phyloP scores from a whole-genome alignment of 805 yeast species.

The Teunomyces kruisii region DNA sequence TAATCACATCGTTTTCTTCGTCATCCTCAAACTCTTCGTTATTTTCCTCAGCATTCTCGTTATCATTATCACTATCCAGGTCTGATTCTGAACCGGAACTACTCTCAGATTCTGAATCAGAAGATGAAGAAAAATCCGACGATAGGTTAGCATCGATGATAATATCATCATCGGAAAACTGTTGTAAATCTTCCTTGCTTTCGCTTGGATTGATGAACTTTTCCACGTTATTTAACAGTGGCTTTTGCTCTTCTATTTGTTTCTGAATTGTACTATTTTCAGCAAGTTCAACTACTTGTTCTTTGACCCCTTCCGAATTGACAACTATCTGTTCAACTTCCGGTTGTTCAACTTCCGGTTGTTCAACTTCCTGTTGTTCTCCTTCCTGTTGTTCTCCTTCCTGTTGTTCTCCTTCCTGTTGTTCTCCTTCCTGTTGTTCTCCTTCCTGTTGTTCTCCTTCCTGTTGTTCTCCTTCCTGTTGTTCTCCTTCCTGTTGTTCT shows the following conservation, averaged over 20 bases:
- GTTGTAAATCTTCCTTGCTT: conserved; percentile 6
- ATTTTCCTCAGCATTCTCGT: conserved; percentile 6
- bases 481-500: no score
- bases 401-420: no score
- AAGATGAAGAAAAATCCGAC: conserved; percentile 17
- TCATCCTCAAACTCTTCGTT: conserved; percentile 29
- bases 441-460: no score
- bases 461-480: no score
- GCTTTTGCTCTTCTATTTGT: background rate
- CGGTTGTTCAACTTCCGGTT: no score
- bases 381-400: no score
- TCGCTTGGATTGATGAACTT: conserved; percentile 7
- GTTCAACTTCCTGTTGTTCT: no score
- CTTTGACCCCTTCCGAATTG: no score
- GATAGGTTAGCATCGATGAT: conserved; percentile 9
- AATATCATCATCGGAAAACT: conserved; percentile 16
- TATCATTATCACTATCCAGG: conserved; percentile 19
- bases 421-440: no score
- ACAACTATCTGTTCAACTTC: no score
- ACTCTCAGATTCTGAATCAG: conserved; percentile 16
- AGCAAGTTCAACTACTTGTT: no score
- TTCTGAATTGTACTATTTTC: background rate
- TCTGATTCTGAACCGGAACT: conserved; percentile 20
- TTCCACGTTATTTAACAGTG: background rate
- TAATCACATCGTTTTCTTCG: conserved; percentile 43